Conservation (phyloP, 2,329 filamentous ascomycete genomes). For the Penicillium decumbens region DNA sequence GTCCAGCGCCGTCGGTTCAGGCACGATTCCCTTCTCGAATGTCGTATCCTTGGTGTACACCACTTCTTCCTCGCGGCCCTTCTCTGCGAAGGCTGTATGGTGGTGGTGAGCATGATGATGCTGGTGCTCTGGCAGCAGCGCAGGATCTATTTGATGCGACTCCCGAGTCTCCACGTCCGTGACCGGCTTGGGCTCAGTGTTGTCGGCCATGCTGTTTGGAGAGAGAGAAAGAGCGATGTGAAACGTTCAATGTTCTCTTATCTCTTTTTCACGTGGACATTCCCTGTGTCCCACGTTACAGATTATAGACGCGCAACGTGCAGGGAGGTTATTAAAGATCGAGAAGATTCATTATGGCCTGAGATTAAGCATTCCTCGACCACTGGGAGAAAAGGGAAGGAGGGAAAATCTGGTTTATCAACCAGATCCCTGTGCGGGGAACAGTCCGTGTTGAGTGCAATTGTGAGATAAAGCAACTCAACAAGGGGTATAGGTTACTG, state of each 20-base stretch:
- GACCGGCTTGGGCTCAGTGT: neutral
- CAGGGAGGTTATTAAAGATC: constrained; percentile 4
- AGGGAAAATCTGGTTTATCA: constrained; percentile 7
- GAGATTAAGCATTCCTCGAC: constrained; percentile 3
- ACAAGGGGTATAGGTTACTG: neutral
- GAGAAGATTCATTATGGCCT: constrained; percentile 5
- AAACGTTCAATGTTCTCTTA: neutral
- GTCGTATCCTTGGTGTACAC: constrained; percentile 47
- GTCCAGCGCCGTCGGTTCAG: constrained; percentile 38
- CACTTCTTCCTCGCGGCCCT: constrained; percentile 43
- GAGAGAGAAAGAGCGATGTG: neutral
- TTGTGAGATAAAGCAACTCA: neutral
- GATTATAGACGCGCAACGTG: constrained; percentile 2
- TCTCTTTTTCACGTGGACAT: neutral
- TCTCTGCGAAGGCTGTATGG: constrained; percentile 34
- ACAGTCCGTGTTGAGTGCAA: neutral
- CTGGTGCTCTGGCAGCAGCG: constrained; percentile 36
- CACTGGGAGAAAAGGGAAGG: neutral
- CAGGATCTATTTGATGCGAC: constrained; percentile 27
- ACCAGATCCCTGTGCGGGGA: neutral
- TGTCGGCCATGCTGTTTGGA: constrained; percentile 5
- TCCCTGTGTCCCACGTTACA: neutral
- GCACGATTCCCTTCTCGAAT: constrained; percentile 37
- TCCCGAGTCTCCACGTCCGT: neutral
- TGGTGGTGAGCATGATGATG: constrained; percentile 41